Conservation (phyloP, 495 filamentous ascomycete species). For the Tricharina praecox region DNA sequence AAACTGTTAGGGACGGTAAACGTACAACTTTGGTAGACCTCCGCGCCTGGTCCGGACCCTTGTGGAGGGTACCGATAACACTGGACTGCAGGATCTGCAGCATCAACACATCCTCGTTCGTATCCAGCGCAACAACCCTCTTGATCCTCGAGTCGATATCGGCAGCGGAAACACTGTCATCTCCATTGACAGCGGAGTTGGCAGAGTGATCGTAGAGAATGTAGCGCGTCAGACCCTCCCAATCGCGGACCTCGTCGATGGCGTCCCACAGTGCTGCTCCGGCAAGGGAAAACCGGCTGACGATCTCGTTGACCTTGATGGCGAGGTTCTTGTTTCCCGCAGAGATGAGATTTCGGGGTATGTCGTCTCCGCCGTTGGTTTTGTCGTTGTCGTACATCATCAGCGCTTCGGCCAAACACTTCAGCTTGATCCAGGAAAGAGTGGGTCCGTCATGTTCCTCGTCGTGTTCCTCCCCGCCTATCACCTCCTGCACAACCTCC, state of each 20-base stretch:
- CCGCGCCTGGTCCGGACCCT: slow-evolving; percentile 18
- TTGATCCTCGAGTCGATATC: slow-evolving; percentile 40
- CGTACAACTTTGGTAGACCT: slow-evolving; percentile 19
- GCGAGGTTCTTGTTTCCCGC: slow-evolving; percentile 12
- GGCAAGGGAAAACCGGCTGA: slow-evolving; percentile 71
- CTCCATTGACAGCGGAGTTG: slow-evolving; percentile 27
- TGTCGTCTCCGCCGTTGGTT: slow-evolving; percentile 29
- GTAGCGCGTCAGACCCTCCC: slow-evolving; percentile 80
- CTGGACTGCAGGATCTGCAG: slow-evolving; percentile 66
- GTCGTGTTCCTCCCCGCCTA: slow-evolving; percentile 43
- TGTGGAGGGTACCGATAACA: slow-evolving; percentile 14
- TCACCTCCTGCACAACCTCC: slow-evolving; percentile 51
- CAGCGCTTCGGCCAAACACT: slow-evolving; percentile 74
- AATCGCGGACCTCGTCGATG: slow-evolving; percentile 59
- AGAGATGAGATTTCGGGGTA: slow-evolving; percentile 29
- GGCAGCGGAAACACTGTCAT: slow-evolving; percentile 36
- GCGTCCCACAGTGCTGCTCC: slow-evolving; percentile 70
- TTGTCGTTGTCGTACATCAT: slow-evolving; percentile 58
- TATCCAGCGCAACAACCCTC: slow-evolving; percentile 49
- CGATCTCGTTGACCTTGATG: slow-evolving; percentile 38
- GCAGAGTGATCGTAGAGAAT: slow-evolving; percentile 78
- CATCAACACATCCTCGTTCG: slow-evolving; percentile 66
- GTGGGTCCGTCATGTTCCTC: slow-evolving; percentile 61
- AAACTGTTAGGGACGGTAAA: too few relatives aligned
- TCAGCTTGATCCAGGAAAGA: slow-evolving; percentile 74